Evolutionary conservation across 345 rosid genomes (phyloP), one percentile per base, ranked within the genome.

Genomic region (Excoecaria agallocha): DNA sequence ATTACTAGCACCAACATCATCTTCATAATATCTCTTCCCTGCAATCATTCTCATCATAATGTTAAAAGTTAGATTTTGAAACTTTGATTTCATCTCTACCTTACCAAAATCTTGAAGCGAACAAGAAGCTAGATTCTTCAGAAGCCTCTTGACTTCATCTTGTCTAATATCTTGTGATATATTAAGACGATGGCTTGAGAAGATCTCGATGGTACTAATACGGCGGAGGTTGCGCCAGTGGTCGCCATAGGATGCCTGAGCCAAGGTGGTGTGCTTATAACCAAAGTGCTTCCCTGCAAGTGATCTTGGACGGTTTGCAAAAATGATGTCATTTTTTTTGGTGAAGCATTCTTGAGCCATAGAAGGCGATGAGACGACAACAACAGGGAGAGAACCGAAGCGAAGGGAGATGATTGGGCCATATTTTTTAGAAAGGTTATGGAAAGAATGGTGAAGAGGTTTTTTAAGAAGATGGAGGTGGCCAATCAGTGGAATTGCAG

Each of bases 141-240:
- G 12, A 2, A 70, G 66, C 37, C 20, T 70, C 58, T 54, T 61
- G 39, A 80, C 73, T 69, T 85, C 90, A 15, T 81, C 83, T 72
- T 62, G 74, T 58, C 87, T 68, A 35, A 83, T 74, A 51, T 55
- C 38, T 4, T 45, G 43, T 45, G 74, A 73, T 50, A 20, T 45
- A 24, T 72, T 51, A 50, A 87, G 82, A 7, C 83, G 78, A 62
- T 67, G 65, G 16, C 78, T 41, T 20, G 90, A 85, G 76, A 87
- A 85, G 11, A 87, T 69, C n/a, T 85, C 82, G 3, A 80, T 63
- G 16, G 84, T 37, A 8, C 80, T 75, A 30, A 87, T 72, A 19
- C 85, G 82, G 62, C 88, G 79, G 37, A 87, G 80, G 81, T 63
- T 85, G 24, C 90, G 84, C 88, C 85, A 85, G 58, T 83, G 90